These are phyloP conservation scores for Capsicum rhomboideum DNA, from an alignment of 257 asterid genomes.

Conservation along the genomic window DNA sequence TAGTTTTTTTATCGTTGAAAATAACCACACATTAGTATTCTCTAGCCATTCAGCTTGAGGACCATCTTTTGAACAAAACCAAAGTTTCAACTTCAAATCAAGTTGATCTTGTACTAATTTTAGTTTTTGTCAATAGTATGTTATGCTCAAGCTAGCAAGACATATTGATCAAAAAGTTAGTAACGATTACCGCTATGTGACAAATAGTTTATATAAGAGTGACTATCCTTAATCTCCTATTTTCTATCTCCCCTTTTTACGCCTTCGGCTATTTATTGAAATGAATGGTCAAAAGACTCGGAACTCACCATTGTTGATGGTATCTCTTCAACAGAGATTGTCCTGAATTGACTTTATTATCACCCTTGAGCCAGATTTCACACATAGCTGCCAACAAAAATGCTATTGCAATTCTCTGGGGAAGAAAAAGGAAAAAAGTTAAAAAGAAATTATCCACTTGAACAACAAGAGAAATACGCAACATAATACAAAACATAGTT, in stretches of 20 bases:
- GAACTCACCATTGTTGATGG: slow-evolving; percentile 50
- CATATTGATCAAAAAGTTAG: background rate
- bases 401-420: slow-evolving; percentile 59
- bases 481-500: background rate
- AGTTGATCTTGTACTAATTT: background rate
- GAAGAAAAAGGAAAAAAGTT: background rate
- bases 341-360: slow-evolving; percentile 42
- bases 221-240: too few relatives aligned
- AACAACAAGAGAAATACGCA: background rate
- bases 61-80: background rate
- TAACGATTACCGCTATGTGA: background rate
- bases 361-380: slow-evolving; percentile 66
- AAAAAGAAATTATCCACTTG: background rate
- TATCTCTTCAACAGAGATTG: slow-evolving; percentile 52
- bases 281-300: background rate
- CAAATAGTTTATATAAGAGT: background rate
- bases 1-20: background rate
- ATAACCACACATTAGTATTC: background rate
- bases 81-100: background rate
- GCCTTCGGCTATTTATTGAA: background rate
- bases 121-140: background rate
- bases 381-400: slow-evolving; percentile 49
- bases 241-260: too few relatives aligned
- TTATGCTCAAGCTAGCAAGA: background rate
- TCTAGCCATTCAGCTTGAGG: background rate